A percentile compares a stretch with the other conserved stretches of the same genome.
Conservation (phyloP, 371 early-diverging fungal genomes). For the Agmasoma carcini region DNA sequence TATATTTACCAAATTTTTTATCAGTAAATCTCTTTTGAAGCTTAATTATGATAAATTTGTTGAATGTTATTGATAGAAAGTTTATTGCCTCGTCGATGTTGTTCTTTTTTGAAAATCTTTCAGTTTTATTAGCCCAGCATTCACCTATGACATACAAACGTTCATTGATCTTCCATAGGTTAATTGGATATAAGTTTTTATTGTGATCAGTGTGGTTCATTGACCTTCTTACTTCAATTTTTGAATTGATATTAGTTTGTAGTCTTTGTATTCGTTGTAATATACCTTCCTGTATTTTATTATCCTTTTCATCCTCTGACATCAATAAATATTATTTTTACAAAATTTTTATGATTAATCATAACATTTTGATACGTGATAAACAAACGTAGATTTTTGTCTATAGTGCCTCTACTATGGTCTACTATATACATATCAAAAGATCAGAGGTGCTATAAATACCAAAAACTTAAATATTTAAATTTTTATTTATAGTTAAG, state of each 20-base stretch:
- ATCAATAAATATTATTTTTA: background rate
- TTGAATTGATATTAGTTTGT: background rate
- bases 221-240: background rate
- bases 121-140: constrained; percentile 50
- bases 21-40: no score
- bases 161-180: constrained; percentile 30
- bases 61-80: no score
- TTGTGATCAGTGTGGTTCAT: background rate
- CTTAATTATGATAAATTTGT: no score
- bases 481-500: no score
- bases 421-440: no score
- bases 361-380: no score
- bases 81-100: constrained; percentile 52
- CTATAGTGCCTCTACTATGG: no score
- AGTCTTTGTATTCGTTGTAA: background rate
- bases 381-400: no score
- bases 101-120: constrained; percentile 45
- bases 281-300: constrained; percentile 2
- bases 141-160: constrained; percentile 53
- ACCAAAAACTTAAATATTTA: no score
- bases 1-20: no score
- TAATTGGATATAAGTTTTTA: background rate
- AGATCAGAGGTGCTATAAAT: no score
- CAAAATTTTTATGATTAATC: background rate
- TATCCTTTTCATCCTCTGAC: constrained; percentile 1